Base-by-base conservation (phyloP, 495 filamentous ascomycete genomes). In the Cercophora samala region DNA sequence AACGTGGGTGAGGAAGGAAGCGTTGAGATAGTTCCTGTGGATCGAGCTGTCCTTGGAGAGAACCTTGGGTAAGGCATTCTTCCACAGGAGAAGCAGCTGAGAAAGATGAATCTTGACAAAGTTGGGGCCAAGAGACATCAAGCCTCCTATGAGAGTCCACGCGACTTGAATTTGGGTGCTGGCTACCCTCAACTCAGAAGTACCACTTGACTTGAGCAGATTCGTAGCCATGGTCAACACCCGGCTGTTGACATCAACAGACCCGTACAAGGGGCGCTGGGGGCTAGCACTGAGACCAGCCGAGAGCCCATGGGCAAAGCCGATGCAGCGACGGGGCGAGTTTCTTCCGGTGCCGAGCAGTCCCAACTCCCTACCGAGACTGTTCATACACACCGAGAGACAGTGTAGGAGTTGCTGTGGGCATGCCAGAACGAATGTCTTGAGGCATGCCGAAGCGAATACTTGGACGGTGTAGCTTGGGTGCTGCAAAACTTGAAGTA, bases 91-190 rank as follows among this genome's bases (percentile, higher is more conserved):
- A 62, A 98, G 88, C 58, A 99, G 81, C 76, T 98, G 95, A 3
- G 94, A 94, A 21, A 99, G 84, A 80, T 98, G 95, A 53, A 97
- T 98, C 78, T 99, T 99, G 77, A 98, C 94, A 75, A 99, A 99
- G 74, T 96, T 97, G 5, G 96, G 96, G 0, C 95, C 95, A 2
- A 98, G 83, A 6, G 93, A 91, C 96, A 98, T 98, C 24, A 99
- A 79, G 0, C 95, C 95, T 42, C 95, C 95, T 64, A 99, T 96
- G 62, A 99, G 78, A 55, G 96, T 96, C 95, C 95, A 99, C 21
- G 95, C 94, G 5, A 98, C 93, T 71, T 99, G 95, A 46, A 99
- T 93, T 73, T 99, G 95, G 18, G 92, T 96, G 70, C 90, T 90
- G 19, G 94, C 94, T 58, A 94, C 89, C 56, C 96, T 89, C 63